Conservation (phyloP, 208 protist genomes). For the Leishmania major region DNA sequence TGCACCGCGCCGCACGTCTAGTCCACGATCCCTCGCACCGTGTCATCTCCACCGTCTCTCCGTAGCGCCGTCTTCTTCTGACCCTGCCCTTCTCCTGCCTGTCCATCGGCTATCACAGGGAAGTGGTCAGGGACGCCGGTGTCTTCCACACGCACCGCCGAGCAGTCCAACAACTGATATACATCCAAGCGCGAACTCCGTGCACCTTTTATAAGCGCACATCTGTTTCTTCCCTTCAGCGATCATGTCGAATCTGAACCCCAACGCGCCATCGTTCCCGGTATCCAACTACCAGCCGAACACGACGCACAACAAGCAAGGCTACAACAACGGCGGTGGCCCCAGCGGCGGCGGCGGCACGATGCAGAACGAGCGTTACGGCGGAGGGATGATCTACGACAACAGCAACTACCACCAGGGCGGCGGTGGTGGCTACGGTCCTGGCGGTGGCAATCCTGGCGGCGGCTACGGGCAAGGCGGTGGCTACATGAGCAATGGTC, state of each 20-base stretch:
- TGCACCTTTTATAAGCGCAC: background rate
- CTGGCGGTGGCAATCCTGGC: conserved; percentile 11
- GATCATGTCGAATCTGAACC: conserved; percentile 34
- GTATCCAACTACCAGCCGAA: conserved; percentile 12
- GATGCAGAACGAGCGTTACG: conserved; percentile 23
- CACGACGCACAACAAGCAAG: conserved; percentile 15
- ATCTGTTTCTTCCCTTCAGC: conserved; percentile 4
- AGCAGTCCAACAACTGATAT: background rate
- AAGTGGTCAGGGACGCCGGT: background rate
- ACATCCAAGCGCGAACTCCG: background rate
- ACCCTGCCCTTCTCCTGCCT: background rate
- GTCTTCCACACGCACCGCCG: background rate
- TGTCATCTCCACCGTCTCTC: background rate
- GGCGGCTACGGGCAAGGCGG: conserved; percentile 19
- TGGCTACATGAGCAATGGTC: conserved; percentile 18
- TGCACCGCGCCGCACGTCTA: background rate
- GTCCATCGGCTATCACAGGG: background rate
- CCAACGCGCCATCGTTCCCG: conserved; percentile 28
- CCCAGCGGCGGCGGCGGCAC: conserved; percentile 8
- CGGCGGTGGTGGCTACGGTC: conserved; percentile 17
- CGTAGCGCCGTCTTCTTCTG: background rate
- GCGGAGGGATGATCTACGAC: conserved; percentile 25
- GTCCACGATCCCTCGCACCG: background rate
- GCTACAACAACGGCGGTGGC: conserved; percentile 18
- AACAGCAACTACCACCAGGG: conserved; percentile 18